Conservation (phyloP, 441 rosid genomes). For the Syzygium syzygioides region DNA sequence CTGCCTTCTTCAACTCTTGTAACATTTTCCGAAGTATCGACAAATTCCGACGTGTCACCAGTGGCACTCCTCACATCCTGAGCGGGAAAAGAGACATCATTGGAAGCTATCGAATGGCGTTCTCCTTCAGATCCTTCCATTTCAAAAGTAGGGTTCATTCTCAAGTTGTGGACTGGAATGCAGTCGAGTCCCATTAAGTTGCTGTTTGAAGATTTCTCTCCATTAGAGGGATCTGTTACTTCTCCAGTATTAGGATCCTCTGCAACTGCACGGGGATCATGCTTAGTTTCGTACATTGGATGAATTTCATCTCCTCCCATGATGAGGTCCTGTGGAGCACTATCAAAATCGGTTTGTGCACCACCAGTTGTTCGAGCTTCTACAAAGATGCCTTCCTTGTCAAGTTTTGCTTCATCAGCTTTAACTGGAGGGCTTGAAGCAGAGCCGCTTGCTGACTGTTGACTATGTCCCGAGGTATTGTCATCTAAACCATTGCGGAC, state of each 20-base stretch:
- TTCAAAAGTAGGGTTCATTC: not conserved
- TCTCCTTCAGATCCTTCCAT: not conserved
- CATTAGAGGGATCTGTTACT: slow-evolving; percentile 11
- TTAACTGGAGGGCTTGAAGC: not conserved
- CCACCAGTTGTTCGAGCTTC: not conserved
- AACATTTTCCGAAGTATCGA: slow-evolving; percentile 24
- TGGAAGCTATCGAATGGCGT: not conserved
- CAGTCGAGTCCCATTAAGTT: slow-evolving; percentile 15
- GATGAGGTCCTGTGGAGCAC: not conserved
- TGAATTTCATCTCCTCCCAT: not conserved
- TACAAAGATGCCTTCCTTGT: not conserved
- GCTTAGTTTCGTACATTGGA: not conserved
- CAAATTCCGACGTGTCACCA: slow-evolving; percentile 8
- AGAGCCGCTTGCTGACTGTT: not conserved
- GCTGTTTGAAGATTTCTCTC: slow-evolving; percentile 20
- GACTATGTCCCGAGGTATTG: not conserved
- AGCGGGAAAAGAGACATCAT: slow-evolving; percentile 6
- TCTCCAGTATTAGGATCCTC: slow-evolving; percentile 10
- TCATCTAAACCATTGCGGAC: not conserved
- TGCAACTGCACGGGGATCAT: slow-evolving; percentile 14
- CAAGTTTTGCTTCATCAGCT: not conserved
- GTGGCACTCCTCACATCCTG: slow-evolving; percentile 13
- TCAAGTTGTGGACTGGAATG: slow-evolving; percentile 28
- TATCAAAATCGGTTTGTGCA: not conserved
- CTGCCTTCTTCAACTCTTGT: slow-evolving; percentile 21